Base-by-base conservation (phyloP, 2,329 filamentous ascomycete genomes). In the Phyllosticta ampelicida region DNA sequence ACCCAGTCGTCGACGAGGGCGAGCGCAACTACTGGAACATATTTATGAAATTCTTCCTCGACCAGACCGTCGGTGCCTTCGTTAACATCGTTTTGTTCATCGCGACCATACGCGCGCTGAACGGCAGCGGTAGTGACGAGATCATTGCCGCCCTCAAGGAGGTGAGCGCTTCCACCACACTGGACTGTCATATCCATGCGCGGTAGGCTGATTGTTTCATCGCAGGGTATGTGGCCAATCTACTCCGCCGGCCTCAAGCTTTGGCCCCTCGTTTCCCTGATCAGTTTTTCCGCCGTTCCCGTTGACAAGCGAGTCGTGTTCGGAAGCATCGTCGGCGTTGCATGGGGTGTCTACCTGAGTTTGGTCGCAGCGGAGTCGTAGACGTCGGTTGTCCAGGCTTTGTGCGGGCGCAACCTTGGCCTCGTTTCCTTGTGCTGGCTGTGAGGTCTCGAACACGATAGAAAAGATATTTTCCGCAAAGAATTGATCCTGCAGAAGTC, bases 201-300 rank as follows among this genome's bases (percentile, higher is more conserved):
- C 20, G 10, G 4, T 23, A 4, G 19, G 28, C 5, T 13, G 19
- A 52, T 59, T 44, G 16, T 51, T 9, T 10, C 4, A 18, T 49
- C 10, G 64, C 73, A 75, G 50, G 86, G 88, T 68, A 86, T 88
- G 63, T 80, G 76, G 73, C 69, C 70, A 13, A 68, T 73, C 66
- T 65, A 70, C 59, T 63, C 66, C 56, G 89, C 90, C 0, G 86
- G 89, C 1, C 83, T 86, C 73, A 85, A 81, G 66, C 76, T 91
- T 60, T 90, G 88, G 82, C 88, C 88, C 1, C 64, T 80, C 2
- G 83, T 91, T 20, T 86, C 84, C 62, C 67, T 87, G 18, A 67
- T 88, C 61, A 87, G 87, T 75, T 90, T 87, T 66, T 79, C 84
- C 1, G 74, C 90, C 60, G 80, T 87, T 62, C 87, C 85, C n/a